These are phyloP conservation scores for Saccharomyces hybrid DNA, from an alignment of 1,139 yeast species.

Conservation along the genomic window DNA sequence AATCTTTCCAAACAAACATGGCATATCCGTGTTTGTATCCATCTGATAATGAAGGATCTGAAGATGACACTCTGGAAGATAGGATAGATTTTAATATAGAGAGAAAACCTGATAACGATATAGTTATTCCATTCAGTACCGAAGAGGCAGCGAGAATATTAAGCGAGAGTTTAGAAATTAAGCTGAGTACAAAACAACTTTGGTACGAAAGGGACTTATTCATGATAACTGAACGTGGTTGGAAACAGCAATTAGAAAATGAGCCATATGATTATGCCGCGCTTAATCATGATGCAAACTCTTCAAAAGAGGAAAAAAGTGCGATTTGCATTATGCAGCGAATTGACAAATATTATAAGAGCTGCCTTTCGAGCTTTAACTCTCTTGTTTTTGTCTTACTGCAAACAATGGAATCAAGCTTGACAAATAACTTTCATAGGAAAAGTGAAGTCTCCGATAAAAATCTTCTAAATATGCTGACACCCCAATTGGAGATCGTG, in stretches of 20 bases:
- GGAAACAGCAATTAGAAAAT: conserved; percentile 25
- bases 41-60: conserved; percentile 28
- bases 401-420: conserved; percentile 51
- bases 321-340: conserved; percentile 41
- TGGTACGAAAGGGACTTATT: conserved; percentile 67
- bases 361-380: conserved; percentile 47
- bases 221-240: conserved; percentile 73
- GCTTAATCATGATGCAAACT: conserved; percentile 9
- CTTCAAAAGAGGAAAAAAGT: neutral
- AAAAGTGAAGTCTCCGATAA: conserved; percentile 7
- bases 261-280: conserved; percentile 17
- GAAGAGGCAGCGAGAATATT: conserved; percentile 69
- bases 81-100: conserved; percentile 8
- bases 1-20: conserved; percentile 72
- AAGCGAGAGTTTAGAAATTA: conserved; percentile 53
- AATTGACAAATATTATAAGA: conserved; percentile 54
- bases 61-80: conserved; percentile 13
- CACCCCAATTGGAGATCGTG: conserved; percentile 44
- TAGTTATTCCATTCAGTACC: conserved; percentile 61
- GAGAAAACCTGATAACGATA: conserved; percentile 8
- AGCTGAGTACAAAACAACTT: conserved; percentile 54
- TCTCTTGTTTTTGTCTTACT: conserved; percentile 58
- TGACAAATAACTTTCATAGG: conserved; percentile 23
- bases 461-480: conserved; percentile 6
- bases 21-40: conserved; percentile 79